phyloP scores from a whole-genome alignment of 2,329 filamentous ascomycete genomes.

The Calycina herbarum region DNA sequence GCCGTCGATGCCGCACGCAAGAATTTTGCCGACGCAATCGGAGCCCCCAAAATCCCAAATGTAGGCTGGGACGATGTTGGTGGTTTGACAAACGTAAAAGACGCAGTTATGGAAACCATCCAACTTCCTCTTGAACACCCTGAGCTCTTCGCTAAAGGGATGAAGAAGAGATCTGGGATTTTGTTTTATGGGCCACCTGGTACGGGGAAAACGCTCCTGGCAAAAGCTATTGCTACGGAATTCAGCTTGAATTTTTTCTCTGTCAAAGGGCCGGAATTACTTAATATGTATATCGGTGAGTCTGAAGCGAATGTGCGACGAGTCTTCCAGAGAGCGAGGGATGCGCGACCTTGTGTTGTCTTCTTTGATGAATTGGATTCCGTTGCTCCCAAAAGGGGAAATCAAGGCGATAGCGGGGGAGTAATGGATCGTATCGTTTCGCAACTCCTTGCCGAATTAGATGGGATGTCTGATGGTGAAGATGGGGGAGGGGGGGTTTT shows the following conservation, averaged over 20 bases:
- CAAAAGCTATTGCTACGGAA: slow-evolving; percentile 90
- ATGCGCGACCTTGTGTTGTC: slow-evolving; percentile 83
- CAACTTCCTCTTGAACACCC: slow-evolving; percentile 88
- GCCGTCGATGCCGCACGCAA: slow-evolving; percentile 94
- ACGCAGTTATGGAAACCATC: slow-evolving; percentile 95
- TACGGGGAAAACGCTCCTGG: slow-evolving; percentile 88
- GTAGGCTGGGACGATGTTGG: slow-evolving; percentile 96
- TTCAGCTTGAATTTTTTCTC: slow-evolving; percentile 95
- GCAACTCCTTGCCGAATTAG: slow-evolving; percentile 89
- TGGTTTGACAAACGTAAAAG: slow-evolving; percentile 89
- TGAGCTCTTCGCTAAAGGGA: slow-evolving; percentile 92
- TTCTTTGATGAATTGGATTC: slow-evolving; percentile 95
- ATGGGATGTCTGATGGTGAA: slow-evolving; percentile 94
- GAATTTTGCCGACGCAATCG: slow-evolving; percentile 97
- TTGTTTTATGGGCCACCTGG: slow-evolving; percentile 89
- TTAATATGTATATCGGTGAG: slow-evolving; percentile 97
- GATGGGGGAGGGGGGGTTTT: slow-evolving; percentile 83
- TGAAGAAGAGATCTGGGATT: slow-evolving; percentile 96
- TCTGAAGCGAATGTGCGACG: slow-evolving; percentile 88
- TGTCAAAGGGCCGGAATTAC: slow-evolving; percentile 85
- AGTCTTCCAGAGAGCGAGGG: slow-evolving; percentile 83
- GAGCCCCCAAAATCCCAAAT: slow-evolving; percentile 95
- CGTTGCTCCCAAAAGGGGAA: slow-evolving; percentile 92
- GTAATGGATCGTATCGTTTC: slow-evolving; percentile 98
- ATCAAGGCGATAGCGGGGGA: slow-evolving; percentile 94